Conservation (phyloP, 192 early-diverging fungal genomes). For the Diversispora epigaea region DNA sequence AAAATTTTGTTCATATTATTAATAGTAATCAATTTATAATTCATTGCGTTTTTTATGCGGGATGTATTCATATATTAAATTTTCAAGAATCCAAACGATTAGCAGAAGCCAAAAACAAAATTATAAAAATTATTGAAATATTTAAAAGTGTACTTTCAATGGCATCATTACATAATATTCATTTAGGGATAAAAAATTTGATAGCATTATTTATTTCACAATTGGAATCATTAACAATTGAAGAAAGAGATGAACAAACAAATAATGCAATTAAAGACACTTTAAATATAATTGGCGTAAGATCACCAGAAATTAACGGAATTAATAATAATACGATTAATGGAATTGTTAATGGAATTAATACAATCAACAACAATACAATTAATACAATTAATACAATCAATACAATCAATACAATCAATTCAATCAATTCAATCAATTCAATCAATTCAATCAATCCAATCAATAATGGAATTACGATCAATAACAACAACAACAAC, state of each 20-base stretch:
- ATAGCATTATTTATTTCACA: constrained; percentile 17
- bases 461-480: neutral
- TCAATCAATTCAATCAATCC: neutral
- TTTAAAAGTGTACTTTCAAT: constrained; percentile 3
- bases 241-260: constrained; percentile 4
- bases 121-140: neutral
- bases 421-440: neutral
- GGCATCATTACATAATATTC: constrained; percentile 10
- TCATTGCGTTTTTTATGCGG: constrained; percentile 25
- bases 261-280: neutral
- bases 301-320: neutral
- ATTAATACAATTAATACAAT: neutral
- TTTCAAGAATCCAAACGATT: neutral
- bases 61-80: constrained; percentile 20
- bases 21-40: constrained; percentile 25
- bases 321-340: neutral
- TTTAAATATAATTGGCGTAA: neutral
- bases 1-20: constrained; percentile 17
- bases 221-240: neutral
- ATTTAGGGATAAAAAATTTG: neutral
- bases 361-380: neutral
- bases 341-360: neutral
- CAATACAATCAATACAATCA: neutral
- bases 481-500: neutral
- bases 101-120: neutral